Conservation (phyloP, 805 yeast genomes). For the Teunomyces pallodes region DNA sequence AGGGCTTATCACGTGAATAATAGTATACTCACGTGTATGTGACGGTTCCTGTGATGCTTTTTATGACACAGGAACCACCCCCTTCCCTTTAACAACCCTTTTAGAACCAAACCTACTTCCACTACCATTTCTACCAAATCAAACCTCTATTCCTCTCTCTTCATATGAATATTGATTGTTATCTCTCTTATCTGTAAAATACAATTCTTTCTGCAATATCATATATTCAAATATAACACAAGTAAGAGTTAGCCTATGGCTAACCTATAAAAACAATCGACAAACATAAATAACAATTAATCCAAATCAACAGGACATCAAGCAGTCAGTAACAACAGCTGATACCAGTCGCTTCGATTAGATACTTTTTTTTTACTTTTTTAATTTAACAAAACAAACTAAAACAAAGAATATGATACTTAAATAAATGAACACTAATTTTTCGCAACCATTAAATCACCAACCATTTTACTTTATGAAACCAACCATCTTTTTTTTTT, state of each 20-base stretch:
- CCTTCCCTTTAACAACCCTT: neutral
- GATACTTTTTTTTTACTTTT: neutral
- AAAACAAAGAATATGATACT: neutral
- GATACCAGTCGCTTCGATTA: too few species aligned
- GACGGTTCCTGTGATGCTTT: neutral
- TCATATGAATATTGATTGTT: too few species aligned
- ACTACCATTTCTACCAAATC: too few species aligned
- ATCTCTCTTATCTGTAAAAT: too few species aligned
- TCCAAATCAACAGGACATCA: too few species aligned
- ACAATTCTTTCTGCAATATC: too few species aligned
- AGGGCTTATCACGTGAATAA: neutral
- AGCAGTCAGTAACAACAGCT: too few species aligned
- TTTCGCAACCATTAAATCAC: conserved; percentile 1
- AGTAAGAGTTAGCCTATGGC: too few species aligned
- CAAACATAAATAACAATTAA: too few species aligned
- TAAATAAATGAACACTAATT: neutral
- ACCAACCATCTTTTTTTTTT: neutral
- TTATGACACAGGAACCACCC: neutral
- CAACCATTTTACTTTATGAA: neutral
- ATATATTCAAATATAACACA: too few species aligned
- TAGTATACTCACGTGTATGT: neutral
- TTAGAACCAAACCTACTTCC: neutral
- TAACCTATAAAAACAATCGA: too few species aligned
- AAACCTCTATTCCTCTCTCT: too few species aligned
- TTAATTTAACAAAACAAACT: neutral